Evolutionary conservation across 1,284 basidiomycete genomes (phyloP).

Genomic region (Agroathelia rolfsii): DNA sequence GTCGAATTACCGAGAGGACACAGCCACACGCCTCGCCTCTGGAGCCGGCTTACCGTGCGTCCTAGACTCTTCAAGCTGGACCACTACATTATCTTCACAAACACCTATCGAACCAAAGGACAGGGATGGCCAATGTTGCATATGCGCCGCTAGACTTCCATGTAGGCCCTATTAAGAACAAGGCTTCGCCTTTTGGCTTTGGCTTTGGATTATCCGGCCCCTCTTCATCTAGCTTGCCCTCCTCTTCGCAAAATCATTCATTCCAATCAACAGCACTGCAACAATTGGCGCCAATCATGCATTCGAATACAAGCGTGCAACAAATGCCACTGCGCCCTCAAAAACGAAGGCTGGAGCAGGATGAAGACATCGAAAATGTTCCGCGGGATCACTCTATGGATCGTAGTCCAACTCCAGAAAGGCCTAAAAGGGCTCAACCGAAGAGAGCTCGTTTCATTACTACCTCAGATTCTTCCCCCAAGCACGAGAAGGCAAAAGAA

Average conservation of each 20-base stretch:
- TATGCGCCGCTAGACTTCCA: slow-evolving; percentile 58
- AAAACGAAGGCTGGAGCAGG: slow-evolving; percentile 56
- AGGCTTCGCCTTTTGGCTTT: slow-evolving; percentile 58
- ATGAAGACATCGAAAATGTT: slow-evolving; percentile 40
- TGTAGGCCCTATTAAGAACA: slow-evolving; percentile 47
- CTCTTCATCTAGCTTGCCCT: slow-evolving; percentile 25
- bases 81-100: slow-evolving; percentile 7
- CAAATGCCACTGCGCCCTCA: slow-evolving; percentile 29
- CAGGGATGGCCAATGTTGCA: slow-evolving; percentile 62
- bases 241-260: slow-evolving; percentile 18
- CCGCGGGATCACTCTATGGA: slow-evolving; percentile 64
- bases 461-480: slow-evolving; percentile 23
- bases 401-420: slow-evolving; percentile 70
- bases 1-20: slow-evolving; percentile 14
- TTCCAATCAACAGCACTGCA: slow-evolving; percentile 42
- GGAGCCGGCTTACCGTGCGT: slow-evolving; percentile 13
- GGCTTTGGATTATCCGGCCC: slow-evolving; percentile 52
- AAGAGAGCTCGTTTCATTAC: slow-evolving; percentile 51
- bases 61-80: no score
- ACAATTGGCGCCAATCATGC: slow-evolving; percentile 33
- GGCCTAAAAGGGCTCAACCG: slow-evolving; percentile 52
- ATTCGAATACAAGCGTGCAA: no score
- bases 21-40: slow-evolving; percentile 11
- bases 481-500: slow-evolving; percentile 30
- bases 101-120: slow-evolving; percentile 17